A percentile compares a stretch with the other conserved stretches of the same genome.
Conservation (phyloP, 257 asterid genomes). For the Plantago ovata region DNA sequence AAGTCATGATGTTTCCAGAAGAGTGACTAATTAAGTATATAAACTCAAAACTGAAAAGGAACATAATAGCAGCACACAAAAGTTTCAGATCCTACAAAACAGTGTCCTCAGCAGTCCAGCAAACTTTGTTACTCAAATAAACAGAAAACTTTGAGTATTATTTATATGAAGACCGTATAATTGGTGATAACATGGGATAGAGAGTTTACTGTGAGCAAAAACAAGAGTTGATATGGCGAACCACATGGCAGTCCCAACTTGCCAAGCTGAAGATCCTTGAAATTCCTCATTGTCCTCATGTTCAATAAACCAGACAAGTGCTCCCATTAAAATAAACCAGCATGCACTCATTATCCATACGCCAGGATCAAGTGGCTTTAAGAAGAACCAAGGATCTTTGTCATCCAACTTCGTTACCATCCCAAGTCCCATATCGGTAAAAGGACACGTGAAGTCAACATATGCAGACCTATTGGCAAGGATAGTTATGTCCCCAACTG, state of each 20-base stretch:
- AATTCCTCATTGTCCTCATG: conserved; percentile 38
- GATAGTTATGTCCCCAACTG: conserved; percentile 40
- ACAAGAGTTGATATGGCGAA: conserved; percentile 39
- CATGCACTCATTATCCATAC: conserved; percentile 35
- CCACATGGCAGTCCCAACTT: conserved; percentile 36
- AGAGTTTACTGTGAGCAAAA: conserved; percentile 36
- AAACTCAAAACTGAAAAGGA: too few species aligned
- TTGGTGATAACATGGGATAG: neutral
- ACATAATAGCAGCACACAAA: too few species aligned
- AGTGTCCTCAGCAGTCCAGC: too few species aligned
- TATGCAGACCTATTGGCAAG: conserved; percentile 30
- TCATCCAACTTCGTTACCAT: conserved; percentile 21
- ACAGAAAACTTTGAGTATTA: neutral
- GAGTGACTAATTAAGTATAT: too few species aligned
- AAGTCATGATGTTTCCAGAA: too few species aligned
- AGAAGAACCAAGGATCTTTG: conserved; percentile 38
- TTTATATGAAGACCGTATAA: neutral
- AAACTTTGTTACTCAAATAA: too few species aligned
- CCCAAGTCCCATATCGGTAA: conserved; percentile 36
- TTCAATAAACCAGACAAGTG: conserved; percentile 41
- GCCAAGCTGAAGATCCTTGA: conserved; percentile 34
- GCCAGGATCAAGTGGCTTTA: conserved; percentile 32
- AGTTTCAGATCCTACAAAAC: too few species aligned
- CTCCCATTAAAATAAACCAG: conserved; percentile 29
- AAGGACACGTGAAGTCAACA: conserved; percentile 47